phyloP scores from a whole-genome alignment of 148 eudicot genomes.

The Pharnaceum exiguum region DNA sequence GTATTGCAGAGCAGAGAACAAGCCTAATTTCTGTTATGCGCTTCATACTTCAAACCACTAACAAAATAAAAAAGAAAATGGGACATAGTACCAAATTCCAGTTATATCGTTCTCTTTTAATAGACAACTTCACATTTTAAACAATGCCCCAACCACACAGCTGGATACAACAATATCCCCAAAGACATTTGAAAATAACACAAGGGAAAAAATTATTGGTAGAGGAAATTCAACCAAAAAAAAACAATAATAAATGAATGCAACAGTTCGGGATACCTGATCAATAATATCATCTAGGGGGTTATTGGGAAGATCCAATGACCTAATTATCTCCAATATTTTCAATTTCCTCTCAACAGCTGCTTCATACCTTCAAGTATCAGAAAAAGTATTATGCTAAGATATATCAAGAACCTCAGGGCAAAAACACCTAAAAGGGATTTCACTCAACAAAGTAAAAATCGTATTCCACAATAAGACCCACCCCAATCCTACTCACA shows the following conservation, averaged over 20 bases:
- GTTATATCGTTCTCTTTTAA: too few relatives aligned
- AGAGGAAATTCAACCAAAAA: neutral
- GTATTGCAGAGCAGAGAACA: too few relatives aligned
- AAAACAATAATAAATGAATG: neutral
- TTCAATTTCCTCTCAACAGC: conserved; percentile 70
- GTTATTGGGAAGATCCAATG: conserved; percentile 90
- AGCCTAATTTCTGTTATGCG: too few relatives aligned
- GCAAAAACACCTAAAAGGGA: neutral
- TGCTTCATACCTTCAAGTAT: conserved; percentile 61
- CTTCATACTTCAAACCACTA: too few relatives aligned
- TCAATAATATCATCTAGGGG: conserved; percentile 97
- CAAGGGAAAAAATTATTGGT: too few relatives aligned
- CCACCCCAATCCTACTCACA: too few relatives aligned
- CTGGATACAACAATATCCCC: neutral
- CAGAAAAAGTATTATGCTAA: neutral
- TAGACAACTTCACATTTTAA: too few relatives aligned
- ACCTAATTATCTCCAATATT: conserved; percentile 63
- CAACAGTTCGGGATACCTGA: conserved; percentile 43
- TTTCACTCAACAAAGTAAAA: neutral
- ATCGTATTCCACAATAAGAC: too few relatives aligned
- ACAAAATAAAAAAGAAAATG: too few relatives aligned
- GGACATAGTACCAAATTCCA: too few relatives aligned
- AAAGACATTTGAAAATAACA: neutral
- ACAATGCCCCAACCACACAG: neutral
- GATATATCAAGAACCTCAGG: neutral